These are phyloP conservation scores for Jatropha curcas DNA, from an alignment of 345 rosid genomes.

Conservation along the genomic window DNA sequence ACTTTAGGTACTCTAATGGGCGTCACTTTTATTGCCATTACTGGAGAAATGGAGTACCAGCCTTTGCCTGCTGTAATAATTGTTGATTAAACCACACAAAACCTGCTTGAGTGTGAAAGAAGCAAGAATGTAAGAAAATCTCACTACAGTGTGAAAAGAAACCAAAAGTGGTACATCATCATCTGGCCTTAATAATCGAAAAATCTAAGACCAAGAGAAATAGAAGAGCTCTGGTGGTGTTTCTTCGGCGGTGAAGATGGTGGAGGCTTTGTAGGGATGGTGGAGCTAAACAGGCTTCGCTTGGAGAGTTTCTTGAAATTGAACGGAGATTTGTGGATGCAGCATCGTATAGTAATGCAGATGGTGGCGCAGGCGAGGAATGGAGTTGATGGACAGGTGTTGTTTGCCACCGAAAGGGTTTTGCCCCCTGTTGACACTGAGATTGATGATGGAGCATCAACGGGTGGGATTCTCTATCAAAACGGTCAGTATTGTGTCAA, in stretches of 20 bases:
- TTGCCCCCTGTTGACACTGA: slow-evolving; percentile 56
- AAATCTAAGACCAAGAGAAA: slow-evolving; percentile 27
- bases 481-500: too few relatives aligned
- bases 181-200: slow-evolving; percentile 10
- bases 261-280: slow-evolving; percentile 83
- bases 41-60: too few relatives aligned
- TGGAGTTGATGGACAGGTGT: slow-evolving; percentile 37
- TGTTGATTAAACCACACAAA: too few relatives aligned
- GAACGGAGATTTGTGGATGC: slow-evolving; percentile 82
- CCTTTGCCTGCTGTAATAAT: too few relatives aligned
- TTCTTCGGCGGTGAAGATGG: slow-evolving; percentile 47
- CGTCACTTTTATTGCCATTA: slow-evolving; percentile 64
- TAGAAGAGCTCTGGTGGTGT: slow-evolving; percentile 23
- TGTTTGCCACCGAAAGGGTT: slow-evolving; percentile 84
- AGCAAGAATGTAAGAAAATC: too few relatives aligned
- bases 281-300: slow-evolving; percentile 65
- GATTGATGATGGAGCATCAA: slow-evolving; percentile 34
- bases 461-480: slow-evolving; percentile 49
- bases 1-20: slow-evolving; percentile 93
- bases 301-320: slow-evolving; percentile 85
- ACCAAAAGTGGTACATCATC: slow-evolving; percentile 10
- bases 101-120: too few relatives aligned
- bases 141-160: too few relatives aligned
- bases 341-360: slow-evolving; percentile 44
- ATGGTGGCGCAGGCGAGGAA: slow-evolving; percentile 33